These are phyloP conservation scores for Salvia splendens DNA, from an alignment of 257 asterid species.

Conservation along the genomic window DNA sequence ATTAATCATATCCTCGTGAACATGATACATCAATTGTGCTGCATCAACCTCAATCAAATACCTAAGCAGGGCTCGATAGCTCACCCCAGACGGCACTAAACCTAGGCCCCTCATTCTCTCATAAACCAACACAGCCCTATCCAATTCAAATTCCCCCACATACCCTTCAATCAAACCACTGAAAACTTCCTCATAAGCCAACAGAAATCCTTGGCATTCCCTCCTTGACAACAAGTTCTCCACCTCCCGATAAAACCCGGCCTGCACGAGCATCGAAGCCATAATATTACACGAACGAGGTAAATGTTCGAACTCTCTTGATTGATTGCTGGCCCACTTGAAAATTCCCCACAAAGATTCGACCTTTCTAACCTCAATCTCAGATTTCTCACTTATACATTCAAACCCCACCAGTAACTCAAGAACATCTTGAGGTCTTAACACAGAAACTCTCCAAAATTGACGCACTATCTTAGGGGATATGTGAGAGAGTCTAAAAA, in stretches of 20 bases:
- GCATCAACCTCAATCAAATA: conserved; percentile 56
- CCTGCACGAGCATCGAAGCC: conserved; percentile 73
- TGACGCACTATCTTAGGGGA: conserved; percentile 63
- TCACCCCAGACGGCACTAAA: conserved; percentile 54
- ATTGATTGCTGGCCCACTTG: conserved; percentile 55
- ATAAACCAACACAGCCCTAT: conserved; percentile 52
- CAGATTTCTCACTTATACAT: conserved; percentile 37
- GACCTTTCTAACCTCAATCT: conserved; percentile 54
- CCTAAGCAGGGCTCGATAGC: conserved; percentile 51
- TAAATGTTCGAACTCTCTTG: conserved; percentile 55
- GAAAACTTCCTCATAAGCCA: conserved; percentile 73
- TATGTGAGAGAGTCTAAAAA: conserved; percentile 54
- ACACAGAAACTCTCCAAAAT: conserved; percentile 67
- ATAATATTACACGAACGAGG: conserved; percentile 65
- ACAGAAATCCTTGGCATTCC: conserved; percentile 52
- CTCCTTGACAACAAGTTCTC: conserved; percentile 65
- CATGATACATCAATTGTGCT: conserved; percentile 44
- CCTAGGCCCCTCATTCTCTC: conserved; percentile 63
- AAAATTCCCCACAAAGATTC: conserved; percentile 78
- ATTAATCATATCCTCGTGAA: conserved; percentile 56
- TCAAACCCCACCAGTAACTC: conserved; percentile 71
- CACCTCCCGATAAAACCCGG: conserved; percentile 53
- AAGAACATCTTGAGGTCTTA: conserved; percentile 66
- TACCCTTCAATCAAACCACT: conserved; percentile 70
- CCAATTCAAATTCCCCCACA: conserved; percentile 54